A percentile compares a stretch with the other conserved stretches of the same genome.
Conservation (phyloP, 257 asterid species). For the Salvia miltiorrhiza region DNA sequence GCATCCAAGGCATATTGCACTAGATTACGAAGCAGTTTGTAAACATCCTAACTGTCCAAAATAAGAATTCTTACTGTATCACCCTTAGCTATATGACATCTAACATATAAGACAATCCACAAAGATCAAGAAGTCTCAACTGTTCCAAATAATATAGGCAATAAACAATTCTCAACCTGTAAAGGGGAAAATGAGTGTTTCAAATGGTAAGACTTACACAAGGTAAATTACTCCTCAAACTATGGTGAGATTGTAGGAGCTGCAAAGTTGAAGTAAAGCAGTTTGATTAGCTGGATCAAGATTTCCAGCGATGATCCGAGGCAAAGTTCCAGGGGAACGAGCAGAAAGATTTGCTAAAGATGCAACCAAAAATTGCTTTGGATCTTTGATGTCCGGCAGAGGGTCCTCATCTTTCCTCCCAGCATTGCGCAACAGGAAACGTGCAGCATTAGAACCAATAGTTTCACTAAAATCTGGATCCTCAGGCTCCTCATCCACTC, state of each 20-base stretch:
- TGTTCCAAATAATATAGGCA: neutral
- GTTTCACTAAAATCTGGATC: slow-evolving; percentile 87
- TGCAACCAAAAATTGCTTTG: slow-evolving; percentile 74
- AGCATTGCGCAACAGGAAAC: slow-evolving; percentile 67
- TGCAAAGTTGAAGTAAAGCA: slow-evolving; percentile 73
- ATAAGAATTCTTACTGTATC: neutral
- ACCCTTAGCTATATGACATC: neutral
- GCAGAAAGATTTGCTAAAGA: slow-evolving; percentile 67
- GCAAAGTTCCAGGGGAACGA: slow-evolving; percentile 60
- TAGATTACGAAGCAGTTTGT: neutral
- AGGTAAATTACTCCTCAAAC: slow-evolving; percentile 38
- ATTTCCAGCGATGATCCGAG: slow-evolving; percentile 51
- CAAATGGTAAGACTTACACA: slow-evolving; percentile 35
- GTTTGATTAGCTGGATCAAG: slow-evolving; percentile 79
- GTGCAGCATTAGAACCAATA: slow-evolving; percentile 71
- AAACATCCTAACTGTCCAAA: neutral
- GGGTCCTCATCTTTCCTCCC: slow-evolving; percentile 93
- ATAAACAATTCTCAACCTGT: neutral
- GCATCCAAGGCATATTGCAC: slow-evolving; percentile 4
- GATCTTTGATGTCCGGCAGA: slow-evolving; percentile 72
- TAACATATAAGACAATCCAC: neutral
- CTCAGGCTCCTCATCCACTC: slow-evolving; percentile 79
- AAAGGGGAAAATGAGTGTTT: neutral
- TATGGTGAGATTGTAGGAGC: slow-evolving; percentile 47
- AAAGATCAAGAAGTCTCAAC: neutral